Conservation (phyloP, 768 basidiomycete species). For the Nidula microcarpa region DNA sequence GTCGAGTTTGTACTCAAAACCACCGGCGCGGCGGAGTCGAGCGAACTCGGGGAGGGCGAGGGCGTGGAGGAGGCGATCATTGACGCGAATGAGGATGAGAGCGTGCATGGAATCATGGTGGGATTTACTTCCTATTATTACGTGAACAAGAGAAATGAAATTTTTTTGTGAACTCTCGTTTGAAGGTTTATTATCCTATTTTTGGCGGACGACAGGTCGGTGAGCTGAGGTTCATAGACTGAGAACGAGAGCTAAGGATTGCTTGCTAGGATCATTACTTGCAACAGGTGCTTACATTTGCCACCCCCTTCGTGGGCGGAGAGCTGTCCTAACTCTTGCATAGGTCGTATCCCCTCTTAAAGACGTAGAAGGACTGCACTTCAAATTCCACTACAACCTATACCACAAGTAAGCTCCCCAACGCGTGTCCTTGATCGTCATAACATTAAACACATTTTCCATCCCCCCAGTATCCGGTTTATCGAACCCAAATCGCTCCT, state of each 20-base stretch:
- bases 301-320: conserved; percentile 65
- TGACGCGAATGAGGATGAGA: conserved; percentile 86
- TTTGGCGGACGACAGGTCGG: conserved; percentile 85
- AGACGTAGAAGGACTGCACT: conserved; percentile 96
- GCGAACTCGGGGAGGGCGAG: conserved; percentile 68
- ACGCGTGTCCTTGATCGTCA: too few relatives aligned
- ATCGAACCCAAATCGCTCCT: conserved; percentile 74
- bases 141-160: not conserved
- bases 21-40: conserved; percentile 60
- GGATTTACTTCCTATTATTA: too few relatives aligned
- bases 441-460: too few relatives aligned
- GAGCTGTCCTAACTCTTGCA: not conserved
- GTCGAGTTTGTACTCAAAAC: conserved; percentile 80
- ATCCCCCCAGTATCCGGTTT: conserved; percentile 77
- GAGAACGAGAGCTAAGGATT: conserved; percentile 1
- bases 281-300: conserved; percentile 87
- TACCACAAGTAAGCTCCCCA: conserved; percentile 85
- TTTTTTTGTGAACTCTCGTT: not conserved
- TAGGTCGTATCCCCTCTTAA: conserved; percentile 93
- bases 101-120: conserved; percentile 94
- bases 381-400: conserved; percentile 92
- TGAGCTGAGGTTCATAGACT: conserved; percentile 6
- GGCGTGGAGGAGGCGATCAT: conserved; percentile 96
- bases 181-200: conserved; percentile 93
- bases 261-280: conserved; percentile 83